These are phyloP conservation scores for Lepidium africanum DNA, from an alignment of 345 rosid species.

Conservation along the genomic window DNA sequence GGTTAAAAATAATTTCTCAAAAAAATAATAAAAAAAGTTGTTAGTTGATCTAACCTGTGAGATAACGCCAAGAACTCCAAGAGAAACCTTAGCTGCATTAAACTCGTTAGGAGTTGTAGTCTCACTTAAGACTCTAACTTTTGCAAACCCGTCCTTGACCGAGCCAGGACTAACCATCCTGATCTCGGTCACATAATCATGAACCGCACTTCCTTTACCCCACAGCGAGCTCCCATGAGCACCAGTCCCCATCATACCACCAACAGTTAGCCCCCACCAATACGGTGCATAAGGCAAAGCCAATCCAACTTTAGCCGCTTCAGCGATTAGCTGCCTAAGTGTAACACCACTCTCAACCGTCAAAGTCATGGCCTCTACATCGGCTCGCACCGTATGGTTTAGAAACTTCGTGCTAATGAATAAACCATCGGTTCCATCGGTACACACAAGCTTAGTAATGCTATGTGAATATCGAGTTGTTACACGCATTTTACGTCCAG, in stretches of 20 bases:
- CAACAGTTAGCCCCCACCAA: constrained; percentile 86
- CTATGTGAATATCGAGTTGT: constrained; percentile 67
- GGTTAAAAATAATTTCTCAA: no score
- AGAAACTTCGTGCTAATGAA: constrained; percentile 65
- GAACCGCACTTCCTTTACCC: constrained; percentile 71
- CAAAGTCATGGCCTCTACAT: constrained; percentile 37
- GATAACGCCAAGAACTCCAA: constrained; percentile 80
- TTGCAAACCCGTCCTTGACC: constrained; percentile 39
- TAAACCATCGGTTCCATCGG: constrained; percentile 49
- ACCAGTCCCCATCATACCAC: constrained; percentile 71
- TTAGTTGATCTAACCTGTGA: constrained; percentile 45
- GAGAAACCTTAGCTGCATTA: constrained; percentile 67
- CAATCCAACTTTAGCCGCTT: constrained; percentile 52
- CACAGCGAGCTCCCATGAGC: constrained; percentile 85
- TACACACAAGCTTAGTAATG: constrained; percentile 66
- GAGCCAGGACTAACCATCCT: constrained; percentile 52
- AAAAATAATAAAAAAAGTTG: no score
- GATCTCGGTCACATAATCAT: constrained; percentile 53
- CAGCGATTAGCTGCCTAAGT: constrained; percentile 51
- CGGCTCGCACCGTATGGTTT: constrained; percentile 25
- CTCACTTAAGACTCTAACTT: constrained; percentile 36
- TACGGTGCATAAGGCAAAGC: constrained; percentile 76
- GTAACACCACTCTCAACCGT: constrained; percentile 67
- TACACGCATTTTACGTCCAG: constrained; percentile 55
- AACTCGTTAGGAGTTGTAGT: constrained; percentile 28